A percentile compares a stretch with the other conserved stretches of the same genome.
phyloP scores from a whole-genome alignment of 2,329 filamentous ascomycete genomes.

The Hyphodiscus sp. region DNA sequence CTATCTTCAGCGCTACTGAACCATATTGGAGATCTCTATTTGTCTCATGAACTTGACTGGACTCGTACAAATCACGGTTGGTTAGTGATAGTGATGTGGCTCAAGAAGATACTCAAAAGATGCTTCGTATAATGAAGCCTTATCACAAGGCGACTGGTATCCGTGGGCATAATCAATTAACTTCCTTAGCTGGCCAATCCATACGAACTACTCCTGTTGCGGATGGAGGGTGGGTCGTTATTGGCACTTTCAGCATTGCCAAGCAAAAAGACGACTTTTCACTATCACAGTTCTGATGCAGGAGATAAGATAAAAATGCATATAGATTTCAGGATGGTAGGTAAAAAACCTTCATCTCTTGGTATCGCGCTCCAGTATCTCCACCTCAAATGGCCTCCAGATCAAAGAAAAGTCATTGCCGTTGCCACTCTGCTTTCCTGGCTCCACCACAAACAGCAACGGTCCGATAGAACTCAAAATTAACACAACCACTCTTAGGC shows the following conservation, averaged over 20 bases:
- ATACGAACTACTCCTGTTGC: neutral
- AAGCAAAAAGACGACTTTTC: neutral
- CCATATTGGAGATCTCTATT: too few species aligned
- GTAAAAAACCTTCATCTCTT: neutral
- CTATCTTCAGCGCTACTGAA: too few species aligned
- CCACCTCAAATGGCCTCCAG: neutral
- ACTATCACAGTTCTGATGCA: neutral
- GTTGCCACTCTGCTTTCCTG: neutral
- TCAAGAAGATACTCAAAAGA: too few species aligned
- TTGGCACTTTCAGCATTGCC: neutral
- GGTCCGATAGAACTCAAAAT: neutral
- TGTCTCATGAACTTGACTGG: too few species aligned
- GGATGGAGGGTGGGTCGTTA: neutral
- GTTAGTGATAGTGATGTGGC: too few species aligned
- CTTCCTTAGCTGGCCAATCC: neutral
- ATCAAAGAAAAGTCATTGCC: neutral
- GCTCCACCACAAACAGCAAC: neutral
- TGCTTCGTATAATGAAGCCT: too few species aligned
- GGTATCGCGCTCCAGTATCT: neutral
- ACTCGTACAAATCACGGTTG: too few species aligned
- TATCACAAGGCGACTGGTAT: too few species aligned
- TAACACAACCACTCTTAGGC: slow-evolving; percentile 14
- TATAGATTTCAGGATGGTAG: neutral
- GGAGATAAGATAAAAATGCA: neutral
- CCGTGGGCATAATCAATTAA: too few species aligned